A percentile compares a stretch with the other conserved stretches of the same genome.
Evolutionary conservation across 208 protist species (phyloP).

Genomic region (Balamuthia mandrillaris): DNA sequence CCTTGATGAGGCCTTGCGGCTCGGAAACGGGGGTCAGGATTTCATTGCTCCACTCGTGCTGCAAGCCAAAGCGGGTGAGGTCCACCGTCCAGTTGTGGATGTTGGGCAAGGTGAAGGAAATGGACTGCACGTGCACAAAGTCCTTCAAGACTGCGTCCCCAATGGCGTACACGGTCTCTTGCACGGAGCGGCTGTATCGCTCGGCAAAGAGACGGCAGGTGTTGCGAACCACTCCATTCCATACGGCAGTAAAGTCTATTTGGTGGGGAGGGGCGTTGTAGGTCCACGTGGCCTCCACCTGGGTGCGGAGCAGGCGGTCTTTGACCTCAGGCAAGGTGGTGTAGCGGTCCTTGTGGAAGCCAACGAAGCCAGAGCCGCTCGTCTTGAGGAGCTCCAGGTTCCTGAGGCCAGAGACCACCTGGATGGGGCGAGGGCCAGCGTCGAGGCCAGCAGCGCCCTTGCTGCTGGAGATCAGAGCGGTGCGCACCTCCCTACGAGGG

Average conservation of each 20-base stretch:
- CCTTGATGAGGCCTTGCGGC: conserved; percentile 57
- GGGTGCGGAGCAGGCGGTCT: conserved; percentile 54
- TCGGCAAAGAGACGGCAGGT: conserved; percentile 2
- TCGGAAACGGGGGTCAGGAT: conserved; percentile 58
- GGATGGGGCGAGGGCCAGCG: too few species aligned
- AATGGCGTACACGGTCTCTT: conserved; percentile 53
- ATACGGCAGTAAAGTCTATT: background rate
- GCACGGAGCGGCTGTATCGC: conserved; percentile 55
- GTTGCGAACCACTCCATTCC: background rate
- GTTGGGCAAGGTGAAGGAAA: conserved; percentile 51
- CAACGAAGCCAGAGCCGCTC: conserved; percentile 60
- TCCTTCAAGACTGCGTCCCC: conserved; percentile 2
- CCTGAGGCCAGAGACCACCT: conserved; percentile 42
- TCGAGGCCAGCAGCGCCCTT: too few species aligned
- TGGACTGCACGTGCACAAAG: background rate
- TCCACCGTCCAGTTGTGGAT: conserved; percentile 51
- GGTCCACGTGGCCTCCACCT: conserved; percentile 24
- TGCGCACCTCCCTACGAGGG: conserved; percentile 30
- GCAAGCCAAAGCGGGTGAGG: conserved; percentile 34
- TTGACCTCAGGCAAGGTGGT: conserved; percentile 56
- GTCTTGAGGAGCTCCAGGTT: conserved; percentile 60
- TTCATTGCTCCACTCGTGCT: conserved; percentile 51
- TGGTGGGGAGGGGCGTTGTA: background rate
- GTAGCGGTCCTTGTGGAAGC: conserved; percentile 48
- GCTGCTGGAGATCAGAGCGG: too few species aligned